phyloP scores from a whole-genome alignment of 1,284 basidiomycete genomes.

The Boletus smithii region DNA sequence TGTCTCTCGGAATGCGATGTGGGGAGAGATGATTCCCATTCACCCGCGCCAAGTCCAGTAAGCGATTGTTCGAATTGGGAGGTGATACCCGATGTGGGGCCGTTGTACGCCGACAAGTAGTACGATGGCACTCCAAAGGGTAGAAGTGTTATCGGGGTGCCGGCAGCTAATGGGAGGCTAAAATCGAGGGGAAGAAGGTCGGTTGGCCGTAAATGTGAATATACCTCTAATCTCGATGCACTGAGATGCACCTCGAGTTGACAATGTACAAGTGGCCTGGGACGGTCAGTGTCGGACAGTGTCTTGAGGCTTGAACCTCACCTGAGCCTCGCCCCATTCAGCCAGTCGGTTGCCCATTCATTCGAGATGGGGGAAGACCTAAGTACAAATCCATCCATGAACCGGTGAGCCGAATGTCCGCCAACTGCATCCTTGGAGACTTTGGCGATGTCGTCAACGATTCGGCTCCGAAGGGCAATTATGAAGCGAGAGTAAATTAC shows the following conservation, averaged over 20 bases:
- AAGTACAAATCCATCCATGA: slow-evolving; percentile 60
- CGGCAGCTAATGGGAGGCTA: slow-evolving; percentile 46
- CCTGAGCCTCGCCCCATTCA: slow-evolving; percentile 49
- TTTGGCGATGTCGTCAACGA: slow-evolving; percentile 57
- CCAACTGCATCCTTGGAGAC: slow-evolving; percentile 28
- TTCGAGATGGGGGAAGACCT: slow-evolving; percentile 40
- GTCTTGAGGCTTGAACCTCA: slow-evolving; percentile 19
- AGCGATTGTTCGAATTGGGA: slow-evolving; percentile 61
- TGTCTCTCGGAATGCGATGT: slow-evolving; percentile 20
- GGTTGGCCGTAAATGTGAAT: slow-evolving; percentile 55
- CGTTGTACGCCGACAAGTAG: slow-evolving; percentile 60
- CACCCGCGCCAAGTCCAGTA: slow-evolving; percentile 53
- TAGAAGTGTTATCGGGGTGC: slow-evolving; percentile 62
- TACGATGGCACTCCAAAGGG: slow-evolving; percentile 72
- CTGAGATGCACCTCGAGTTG: slow-evolving; percentile 56
- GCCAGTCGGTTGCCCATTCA: slow-evolving; percentile 65
- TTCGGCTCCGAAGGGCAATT: slow-evolving; percentile 43
- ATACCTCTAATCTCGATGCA: slow-evolving; percentile 50
- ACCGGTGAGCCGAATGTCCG: slow-evolving; percentile 38
- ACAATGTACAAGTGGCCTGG: slow-evolving; percentile 56
- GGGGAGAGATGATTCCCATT: slow-evolving; percentile 40
- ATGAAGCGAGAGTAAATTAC: slow-evolving; percentile 44
- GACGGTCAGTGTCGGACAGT: slow-evolving; percentile 5
- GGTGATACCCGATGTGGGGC: slow-evolving; percentile 58
- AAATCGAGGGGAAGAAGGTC: slow-evolving; percentile 45